Base-by-base conservation (phyloP, 116 monocot species). In the Papilionanthe hybrid region DNA sequence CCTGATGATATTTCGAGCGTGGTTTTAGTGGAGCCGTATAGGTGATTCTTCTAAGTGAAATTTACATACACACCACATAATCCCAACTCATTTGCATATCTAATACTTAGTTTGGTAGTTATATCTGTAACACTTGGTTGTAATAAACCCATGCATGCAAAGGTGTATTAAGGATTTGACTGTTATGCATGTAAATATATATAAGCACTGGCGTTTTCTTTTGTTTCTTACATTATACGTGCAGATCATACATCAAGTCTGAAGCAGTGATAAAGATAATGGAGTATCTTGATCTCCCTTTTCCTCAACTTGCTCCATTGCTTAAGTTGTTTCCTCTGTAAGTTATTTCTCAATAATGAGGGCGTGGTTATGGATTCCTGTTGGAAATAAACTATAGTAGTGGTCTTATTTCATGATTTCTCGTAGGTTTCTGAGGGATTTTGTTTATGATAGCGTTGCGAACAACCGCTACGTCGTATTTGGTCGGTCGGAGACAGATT, bases 1-100 rank as follows among this genome's bases (percentile, higher is more conserved):
- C 92, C 97, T 3, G 92, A 97, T 42, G 97, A 97, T 81, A 97
- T 97, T 74, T 97, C 97, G 79, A 97, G 94, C 56, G 92, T 97
- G 29, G 97, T 97, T 12, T 83, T 97, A 45, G 94, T 97, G 8
- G 92, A 92, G 57, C 86, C 87, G 79, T 80, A 91, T 66, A 89
- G 92, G 94, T 94, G 42, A 42, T 42, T 58, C 5, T 28, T 15
- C 20, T 8, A 23, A 60, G 9, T 37, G 37, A 37, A 37, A 37
- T 37, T 37, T 37, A 37, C 37, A 3, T 37, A 37, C 0, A 37
- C 37, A 37, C 37, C 37, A 37, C 37, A 37, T 37, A 37, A 37
- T 37, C 37, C 37, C 37, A 37, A 37, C 37, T 37, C 37, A 37
- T 37, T 37, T 37, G 37, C 37, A 37, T 37, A 37, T 37, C 37